Evolutionary conservation across 768 basidiomycete species (phyloP).

Genomic region (Psilocybe cyanescens): DNA sequence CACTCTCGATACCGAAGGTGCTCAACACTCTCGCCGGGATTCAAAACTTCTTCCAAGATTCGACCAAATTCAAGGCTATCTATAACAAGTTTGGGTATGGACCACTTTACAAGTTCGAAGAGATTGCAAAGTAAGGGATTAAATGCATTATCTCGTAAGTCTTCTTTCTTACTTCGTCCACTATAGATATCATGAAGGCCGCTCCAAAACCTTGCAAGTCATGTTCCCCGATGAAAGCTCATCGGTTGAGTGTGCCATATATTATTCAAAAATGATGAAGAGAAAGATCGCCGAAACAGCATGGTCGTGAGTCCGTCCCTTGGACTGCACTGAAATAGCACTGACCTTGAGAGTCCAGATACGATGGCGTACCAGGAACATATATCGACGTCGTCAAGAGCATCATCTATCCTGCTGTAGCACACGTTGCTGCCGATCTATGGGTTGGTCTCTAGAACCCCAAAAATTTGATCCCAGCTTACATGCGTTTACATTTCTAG

Average conservation of each 20-base stretch:
- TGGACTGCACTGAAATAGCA: not conserved
- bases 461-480: too few relatives aligned
- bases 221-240: constrained; percentile 39
- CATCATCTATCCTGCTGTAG: constrained; percentile 47
- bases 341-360: constrained; percentile 15
- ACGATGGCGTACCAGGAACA: constrained; percentile 34
- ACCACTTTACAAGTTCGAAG: constrained; percentile 43
- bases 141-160: not conserved
- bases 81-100: constrained; percentile 45
- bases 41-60: constrained; percentile 30
- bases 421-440: constrained; percentile 39
- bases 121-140: constrained; percentile 29
- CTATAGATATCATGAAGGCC: constrained; percentile 35
- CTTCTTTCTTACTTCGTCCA: not conserved
- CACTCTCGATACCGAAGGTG: constrained; percentile 2
- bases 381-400: constrained; percentile 53
- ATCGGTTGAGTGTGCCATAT: constrained; percentile 29
- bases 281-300: constrained; percentile 33
- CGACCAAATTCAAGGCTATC: constrained; percentile 36
- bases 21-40: constrained; percentile 29
- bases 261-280: constrained; percentile 32
- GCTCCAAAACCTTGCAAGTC: constrained; percentile 31
- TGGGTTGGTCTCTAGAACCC: constrained; percentile 7
- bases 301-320: constrained; percentile 10
- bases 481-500: constrained; percentile 21